Percentiles rank a stretch among this genome's conserved stretches.
Conservation (phyloP, 257 asterid genomes). For the Nicotiana noctiflora region DNA sequence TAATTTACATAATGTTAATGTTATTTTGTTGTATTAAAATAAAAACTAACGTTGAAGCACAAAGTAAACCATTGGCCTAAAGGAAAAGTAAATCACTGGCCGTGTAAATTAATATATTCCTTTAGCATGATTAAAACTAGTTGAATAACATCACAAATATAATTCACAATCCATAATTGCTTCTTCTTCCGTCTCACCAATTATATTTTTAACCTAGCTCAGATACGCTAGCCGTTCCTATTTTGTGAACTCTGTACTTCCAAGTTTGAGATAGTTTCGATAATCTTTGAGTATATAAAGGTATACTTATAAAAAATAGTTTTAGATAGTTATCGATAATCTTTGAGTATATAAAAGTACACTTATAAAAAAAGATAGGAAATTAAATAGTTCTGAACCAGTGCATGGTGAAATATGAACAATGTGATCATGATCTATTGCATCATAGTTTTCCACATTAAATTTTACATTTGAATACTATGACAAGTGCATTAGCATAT, state of each 20-base stretch:
- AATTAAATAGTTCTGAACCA: no score
- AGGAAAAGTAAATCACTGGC: not conserved
- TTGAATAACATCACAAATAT: not conserved
- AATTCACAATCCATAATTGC: not conserved
- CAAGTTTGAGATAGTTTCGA: no score
- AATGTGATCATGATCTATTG: not conserved
- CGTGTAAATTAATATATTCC: no score
- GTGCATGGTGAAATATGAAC: not conserved
- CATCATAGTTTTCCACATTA: not conserved
- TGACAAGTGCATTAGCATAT: no score
- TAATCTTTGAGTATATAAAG: not conserved
- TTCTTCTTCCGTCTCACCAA: conserved; percentile 4
- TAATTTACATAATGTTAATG: not conserved
- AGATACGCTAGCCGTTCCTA: not conserved
- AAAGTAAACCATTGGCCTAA: not conserved
- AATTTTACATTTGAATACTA: not conserved
- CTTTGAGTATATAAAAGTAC: not conserved
- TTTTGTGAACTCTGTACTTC: not conserved
- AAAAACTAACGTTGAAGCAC: not conserved
- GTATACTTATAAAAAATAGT: not conserved
- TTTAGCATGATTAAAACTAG: not conserved
- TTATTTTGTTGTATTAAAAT: not conserved
- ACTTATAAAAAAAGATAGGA: not conserved
- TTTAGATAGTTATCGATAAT: no score
- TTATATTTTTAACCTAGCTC: not conserved